Evolutionary conservation across 106 monocot genomes (phyloP).

Genomic region (Dioscorea dumetorum): DNA sequence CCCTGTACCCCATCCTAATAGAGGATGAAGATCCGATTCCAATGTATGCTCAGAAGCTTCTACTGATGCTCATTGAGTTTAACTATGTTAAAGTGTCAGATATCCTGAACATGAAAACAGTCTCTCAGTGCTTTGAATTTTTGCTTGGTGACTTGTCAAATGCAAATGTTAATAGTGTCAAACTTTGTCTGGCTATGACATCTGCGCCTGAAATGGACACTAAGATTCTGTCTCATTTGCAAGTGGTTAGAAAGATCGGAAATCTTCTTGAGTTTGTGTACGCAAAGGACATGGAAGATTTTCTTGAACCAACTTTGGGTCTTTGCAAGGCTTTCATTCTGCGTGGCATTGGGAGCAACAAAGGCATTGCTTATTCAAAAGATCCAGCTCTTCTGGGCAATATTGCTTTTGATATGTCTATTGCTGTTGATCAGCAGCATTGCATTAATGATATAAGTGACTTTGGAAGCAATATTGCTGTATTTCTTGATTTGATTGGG

Average conservation of each 20-base stretch:
- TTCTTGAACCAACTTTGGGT: slow-evolving; percentile 74
- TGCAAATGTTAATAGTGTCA: slow-evolving; percentile 90
- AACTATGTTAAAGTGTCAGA: slow-evolving; percentile 67
- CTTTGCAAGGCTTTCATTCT: slow-evolving; percentile 88
- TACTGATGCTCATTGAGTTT: slow-evolving; percentile 85
- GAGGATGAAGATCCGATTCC: slow-evolving; percentile 99
- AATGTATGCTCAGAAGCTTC: slow-evolving; percentile 94
- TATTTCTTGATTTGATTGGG: slow-evolving; percentile 65
- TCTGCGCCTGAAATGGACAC: slow-evolving; percentile 94
- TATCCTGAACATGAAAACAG: slow-evolving; percentile 61
- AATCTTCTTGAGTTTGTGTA: slow-evolving; percentile 90
- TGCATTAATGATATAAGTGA: slow-evolving; percentile 73
- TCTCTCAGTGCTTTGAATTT: slow-evolving; percentile 82
- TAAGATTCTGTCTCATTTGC: slow-evolving; percentile 55
- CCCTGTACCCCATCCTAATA: slow-evolving; percentile 68
- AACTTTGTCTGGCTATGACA: slow-evolving; percentile 76
- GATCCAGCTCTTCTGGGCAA: slow-evolving; percentile 60
- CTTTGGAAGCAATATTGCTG: slow-evolving; percentile 58
- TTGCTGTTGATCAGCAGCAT: slow-evolving; percentile 47
- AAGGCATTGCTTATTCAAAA: slow-evolving; percentile 38
- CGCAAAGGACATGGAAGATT: slow-evolving; percentile 91
- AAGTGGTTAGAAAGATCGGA: slow-evolving; percentile 78
- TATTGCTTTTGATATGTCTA: slow-evolving; percentile 30
- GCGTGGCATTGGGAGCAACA: slow-evolving; percentile 56
- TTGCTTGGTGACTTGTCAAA: slow-evolving; percentile 68